A percentile compares a stretch with the other conserved stretches of the same genome.
These are phyloP conservation scores for Cercospora zeae-maydis DNA, from an alignment of 2,329 filamentous ascomycete species.

Conservation along the genomic window DNA sequence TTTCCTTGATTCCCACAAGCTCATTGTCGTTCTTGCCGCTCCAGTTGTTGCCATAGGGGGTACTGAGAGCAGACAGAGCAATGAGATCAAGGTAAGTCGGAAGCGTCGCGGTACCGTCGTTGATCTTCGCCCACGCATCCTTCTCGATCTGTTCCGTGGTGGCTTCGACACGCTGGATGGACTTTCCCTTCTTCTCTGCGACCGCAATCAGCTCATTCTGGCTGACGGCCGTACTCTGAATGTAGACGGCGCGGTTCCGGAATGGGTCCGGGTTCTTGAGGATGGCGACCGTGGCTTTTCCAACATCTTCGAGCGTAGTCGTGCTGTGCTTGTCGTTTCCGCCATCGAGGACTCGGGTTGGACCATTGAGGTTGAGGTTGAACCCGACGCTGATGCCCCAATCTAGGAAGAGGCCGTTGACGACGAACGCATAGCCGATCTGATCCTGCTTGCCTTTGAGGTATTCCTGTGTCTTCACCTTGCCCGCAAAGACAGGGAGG, in stretches of 20 bases:
- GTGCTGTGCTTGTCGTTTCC: constrained; percentile 36
- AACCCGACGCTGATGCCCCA: constrained; percentile 35
- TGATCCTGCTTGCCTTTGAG: constrained; percentile 29
- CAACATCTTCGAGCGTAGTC: constrained; percentile 35
- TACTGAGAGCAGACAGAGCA: constrained; percentile 29
- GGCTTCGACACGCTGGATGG: constrained; percentile 25
- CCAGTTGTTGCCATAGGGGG: constrained; percentile 36
- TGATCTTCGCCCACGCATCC: constrained; percentile 32
- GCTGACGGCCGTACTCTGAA: constrained; percentile 37
- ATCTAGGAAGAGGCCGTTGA: constrained; percentile 39
- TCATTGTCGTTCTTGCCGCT: constrained; percentile 37
- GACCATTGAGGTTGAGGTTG: constrained; percentile 31
- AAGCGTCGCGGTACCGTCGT: constrained; percentile 20
- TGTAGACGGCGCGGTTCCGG: constrained; percentile 37
- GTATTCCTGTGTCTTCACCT: constrained; percentile 38
- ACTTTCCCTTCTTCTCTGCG: constrained; percentile 34
- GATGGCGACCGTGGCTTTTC: constrained; percentile 35
- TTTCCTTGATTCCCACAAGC: constrained; percentile 36
- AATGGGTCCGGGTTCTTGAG: constrained; percentile 37
- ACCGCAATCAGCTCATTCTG: constrained; percentile 40
- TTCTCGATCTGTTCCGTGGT: constrained; percentile 32
- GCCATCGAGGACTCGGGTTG: constrained; percentile 36
- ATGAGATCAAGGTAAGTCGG: constrained; percentile 33
- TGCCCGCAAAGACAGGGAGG: constrained; percentile 40
- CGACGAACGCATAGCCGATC: constrained; percentile 38